A percentile compares a stretch with the other conserved stretches of the same genome.
These are phyloP conservation scores for Aspergillus novoparasiticus DNA, from an alignment of 2,329 filamentous ascomycete species.

Conservation along the genomic window DNA sequence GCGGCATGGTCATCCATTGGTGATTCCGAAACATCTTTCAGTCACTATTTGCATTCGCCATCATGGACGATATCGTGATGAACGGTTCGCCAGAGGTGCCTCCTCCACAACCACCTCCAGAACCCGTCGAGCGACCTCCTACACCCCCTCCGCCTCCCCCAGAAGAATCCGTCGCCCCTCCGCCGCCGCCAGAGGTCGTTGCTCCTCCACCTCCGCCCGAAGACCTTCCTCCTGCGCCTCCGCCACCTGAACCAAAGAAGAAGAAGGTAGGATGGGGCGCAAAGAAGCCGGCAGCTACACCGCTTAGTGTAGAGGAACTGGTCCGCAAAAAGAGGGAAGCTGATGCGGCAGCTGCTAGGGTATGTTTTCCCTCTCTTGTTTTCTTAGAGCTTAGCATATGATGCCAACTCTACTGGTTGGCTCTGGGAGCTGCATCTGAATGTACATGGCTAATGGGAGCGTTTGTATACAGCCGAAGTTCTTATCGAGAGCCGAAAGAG, in stretches of 20 bases:
- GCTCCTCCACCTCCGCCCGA: constrained; percentile 46
- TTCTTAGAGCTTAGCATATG: constrained; percentile 6
- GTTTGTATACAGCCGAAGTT: constrained; percentile 67
- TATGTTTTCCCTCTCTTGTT: constrained; percentile 33
- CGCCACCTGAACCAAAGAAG: constrained; percentile 51
- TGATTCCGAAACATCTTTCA: constrained; percentile 2
- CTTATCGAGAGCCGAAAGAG: constrained; percentile 78
- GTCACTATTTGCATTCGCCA: constrained; percentile 9
- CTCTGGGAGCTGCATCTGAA: background rate
- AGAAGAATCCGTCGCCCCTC: constrained; percentile 41
- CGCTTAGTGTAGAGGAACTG: constrained; percentile 83
- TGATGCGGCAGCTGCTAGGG: constrained; percentile 79
- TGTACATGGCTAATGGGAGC: background rate
- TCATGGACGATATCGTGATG: constrained; percentile 38
- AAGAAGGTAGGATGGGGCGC: constrained; percentile 59
- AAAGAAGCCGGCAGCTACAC: constrained; percentile 46
- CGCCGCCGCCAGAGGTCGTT: constrained; percentile 42
- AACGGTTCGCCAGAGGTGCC: constrained; percentile 28
- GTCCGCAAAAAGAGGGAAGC: constrained; percentile 82
- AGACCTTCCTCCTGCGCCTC: constrained; percentile 37
- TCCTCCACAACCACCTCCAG: constrained; percentile 39
- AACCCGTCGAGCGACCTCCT: constrained; percentile 39
- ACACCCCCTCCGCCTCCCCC: constrained; percentile 46
- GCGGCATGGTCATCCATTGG: constrained; percentile 6
- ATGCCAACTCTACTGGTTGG: background rate